Evolutionary conservation across 1,139 yeast genomes (phyloP), one percentile per base, ranked within the genome.

Genomic region (Geotrichum histeridarum): DNA sequence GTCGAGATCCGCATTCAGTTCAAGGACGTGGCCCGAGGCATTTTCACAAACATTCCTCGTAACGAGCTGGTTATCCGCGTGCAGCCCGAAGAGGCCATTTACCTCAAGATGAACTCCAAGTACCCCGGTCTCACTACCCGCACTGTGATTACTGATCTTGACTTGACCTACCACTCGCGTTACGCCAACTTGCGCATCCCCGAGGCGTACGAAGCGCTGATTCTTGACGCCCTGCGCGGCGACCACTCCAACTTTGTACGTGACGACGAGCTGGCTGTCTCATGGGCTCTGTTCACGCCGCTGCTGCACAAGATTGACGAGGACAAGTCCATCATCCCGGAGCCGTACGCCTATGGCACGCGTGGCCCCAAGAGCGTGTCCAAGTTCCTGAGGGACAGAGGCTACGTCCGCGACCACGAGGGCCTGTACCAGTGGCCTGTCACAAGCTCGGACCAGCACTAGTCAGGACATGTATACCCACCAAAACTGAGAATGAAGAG

Each of bases 231-330:
- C 60, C 75, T 85, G 68, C 79, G 82, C 64, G 99, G 95, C 57
- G 95, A 91, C 73, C 99, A 93, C 74, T 86, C 98, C 58, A 91
- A 91, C 75, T 93, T 94, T 70, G 99, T 93, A 39, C 86, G 99
- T 75, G 98, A 91, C 69, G 99, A 93, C 70, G 99, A 93, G 75
- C 81, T 94, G 69, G 97, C 91, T 58, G 83, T 85, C 57, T 84
- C 95, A 57, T 93, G 99, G 99, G 78, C 79, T 64, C 75, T 93
- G 58, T 91, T 93, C 76, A 91, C 98, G 15, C 99, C 99, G 17
- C 77, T 94, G 62, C 79, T 94, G 69, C 75, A 91, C 60, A 78
- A 80, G 70, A 77, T 93, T 61, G 98, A 93, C 73, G 77, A 84
- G 46, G 67, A 71, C 58, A 61, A 65, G 55, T 61, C 63, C 50